Conservation (phyloP, 805 yeast genomes). For the Metschnikowia kofuensis region DNA sequence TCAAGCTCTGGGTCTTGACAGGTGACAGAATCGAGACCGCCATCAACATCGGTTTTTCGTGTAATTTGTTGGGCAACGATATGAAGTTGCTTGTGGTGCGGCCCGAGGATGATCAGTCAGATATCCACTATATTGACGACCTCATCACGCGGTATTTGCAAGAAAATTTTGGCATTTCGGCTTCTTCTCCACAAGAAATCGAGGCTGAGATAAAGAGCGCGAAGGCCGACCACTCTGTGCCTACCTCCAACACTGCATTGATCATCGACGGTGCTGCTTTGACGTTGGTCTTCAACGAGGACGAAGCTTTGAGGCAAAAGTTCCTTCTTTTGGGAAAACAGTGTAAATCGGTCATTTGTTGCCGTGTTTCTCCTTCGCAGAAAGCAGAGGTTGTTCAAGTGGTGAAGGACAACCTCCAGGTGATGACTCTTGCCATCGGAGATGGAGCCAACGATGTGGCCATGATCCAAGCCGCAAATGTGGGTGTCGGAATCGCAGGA, state of each 20-base stretch:
- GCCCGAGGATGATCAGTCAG: conserved; percentile 39
- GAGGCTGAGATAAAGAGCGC: conserved; percentile 53
- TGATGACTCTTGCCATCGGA: conserved; percentile 85
- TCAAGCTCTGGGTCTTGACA: conserved; percentile 79
- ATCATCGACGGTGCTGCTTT: conserved; percentile 82
- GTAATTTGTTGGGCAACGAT: conserved; percentile 62
- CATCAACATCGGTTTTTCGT: conserved; percentile 77
- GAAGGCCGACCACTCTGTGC: conserved; percentile 59
- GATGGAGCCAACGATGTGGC: conserved; percentile 91
- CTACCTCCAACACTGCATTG: conserved; percentile 64
- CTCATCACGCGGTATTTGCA: conserved; percentile 47
- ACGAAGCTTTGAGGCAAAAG: conserved; percentile 37
- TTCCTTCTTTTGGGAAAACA: conserved; percentile 73
- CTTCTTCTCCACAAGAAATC: conserved; percentile 36
- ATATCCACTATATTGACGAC: conserved; percentile 31
- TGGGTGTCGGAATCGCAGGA: conserved; percentile 89
- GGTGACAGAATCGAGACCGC: conserved; percentile 86
- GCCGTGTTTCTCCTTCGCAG: conserved; percentile 87
- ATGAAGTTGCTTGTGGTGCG: conserved; percentile 69
- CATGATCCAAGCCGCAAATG: conserved; percentile 85
- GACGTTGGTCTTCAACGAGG: conserved; percentile 45
- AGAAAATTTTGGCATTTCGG: conserved; percentile 51
- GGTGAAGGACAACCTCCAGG: conserved; percentile 71
- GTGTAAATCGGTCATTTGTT: conserved; percentile 78
- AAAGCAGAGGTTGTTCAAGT: conserved; percentile 79